Evolutionary conservation across 495 filamentous ascomycete genomes (phyloP).

Genomic region (Penicillium roqueforti): DNA sequence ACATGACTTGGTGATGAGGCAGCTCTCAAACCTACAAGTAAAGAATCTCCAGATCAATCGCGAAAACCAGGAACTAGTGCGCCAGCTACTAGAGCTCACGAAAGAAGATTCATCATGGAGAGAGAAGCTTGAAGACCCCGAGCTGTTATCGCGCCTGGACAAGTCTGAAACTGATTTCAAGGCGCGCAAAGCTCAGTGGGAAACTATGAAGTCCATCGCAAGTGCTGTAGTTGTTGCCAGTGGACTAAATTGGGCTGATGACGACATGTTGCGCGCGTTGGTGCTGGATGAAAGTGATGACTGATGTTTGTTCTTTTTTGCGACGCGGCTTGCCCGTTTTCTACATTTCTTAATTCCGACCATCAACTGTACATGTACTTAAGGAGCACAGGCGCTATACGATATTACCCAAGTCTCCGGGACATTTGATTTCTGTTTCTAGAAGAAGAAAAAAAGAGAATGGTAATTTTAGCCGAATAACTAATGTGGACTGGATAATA

Average conservation of each 20-base stretch:
- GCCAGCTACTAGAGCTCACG: constrained; percentile 56
- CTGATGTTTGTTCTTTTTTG: constrained; percentile 24
- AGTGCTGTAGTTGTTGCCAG: constrained; percentile 76
- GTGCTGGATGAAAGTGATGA: constrained; percentile 71
- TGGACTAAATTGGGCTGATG: constrained; percentile 75
- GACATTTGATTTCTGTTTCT: neutral
- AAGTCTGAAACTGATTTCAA: constrained; percentile 53
- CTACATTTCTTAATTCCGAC: too few relatives aligned
- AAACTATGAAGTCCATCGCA: constrained; percentile 67
- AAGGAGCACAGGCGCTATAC: constrained; percentile 4
- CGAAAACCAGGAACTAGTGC: constrained; percentile 59
- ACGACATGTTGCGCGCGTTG: constrained; percentile 62
- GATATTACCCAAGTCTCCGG: neutral
- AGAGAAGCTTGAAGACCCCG: constrained; percentile 47
- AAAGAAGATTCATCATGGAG: constrained; percentile 51
- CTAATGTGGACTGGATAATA: neutral
- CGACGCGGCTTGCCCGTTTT: neutral
- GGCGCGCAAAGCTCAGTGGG: constrained; percentile 58
- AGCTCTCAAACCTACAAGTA: constrained; percentile 51
- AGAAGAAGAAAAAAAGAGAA: neutral
- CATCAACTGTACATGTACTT: too few relatives aligned
- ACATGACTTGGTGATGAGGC: constrained; percentile 42
- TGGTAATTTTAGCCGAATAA: neutral
- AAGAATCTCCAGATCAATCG: constrained; percentile 50
- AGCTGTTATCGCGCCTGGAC: constrained; percentile 49